Percentiles rank a stretch among this genome's conserved stretches.
These are phyloP conservation scores for Dissoconium aciculare DNA, from an alignment of 2,329 filamentous ascomycete species.

Conservation along the genomic window DNA sequence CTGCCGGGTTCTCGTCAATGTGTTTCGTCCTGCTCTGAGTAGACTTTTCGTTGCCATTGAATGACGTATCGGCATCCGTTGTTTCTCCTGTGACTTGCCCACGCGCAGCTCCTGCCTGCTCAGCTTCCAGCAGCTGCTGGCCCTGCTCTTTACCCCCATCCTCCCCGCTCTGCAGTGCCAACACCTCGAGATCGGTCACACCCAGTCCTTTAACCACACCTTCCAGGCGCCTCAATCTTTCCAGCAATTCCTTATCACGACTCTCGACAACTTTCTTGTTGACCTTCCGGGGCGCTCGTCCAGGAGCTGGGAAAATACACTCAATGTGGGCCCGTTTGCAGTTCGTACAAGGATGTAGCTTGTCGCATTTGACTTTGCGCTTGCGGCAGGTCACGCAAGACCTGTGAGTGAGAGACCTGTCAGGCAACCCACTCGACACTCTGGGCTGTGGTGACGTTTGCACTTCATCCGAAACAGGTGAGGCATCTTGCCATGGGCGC, in stretches of 20 bases:
- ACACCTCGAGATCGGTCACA: slow-evolving; percentile 26
- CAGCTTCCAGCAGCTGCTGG: too few relatives aligned
- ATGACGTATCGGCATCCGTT: neutral
- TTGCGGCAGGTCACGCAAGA: slow-evolving; percentile 40
- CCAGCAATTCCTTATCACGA: slow-evolving; percentile 48
- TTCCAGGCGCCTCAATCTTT: slow-evolving; percentile 56
- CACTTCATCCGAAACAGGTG: neutral
- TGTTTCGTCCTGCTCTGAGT: slow-evolving; percentile 13
- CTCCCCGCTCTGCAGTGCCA: slow-evolving; percentile 1
- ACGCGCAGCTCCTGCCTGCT: slow-evolving; percentile 1
- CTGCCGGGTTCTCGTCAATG: slow-evolving; percentile 16
- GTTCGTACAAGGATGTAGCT: slow-evolving; percentile 61
- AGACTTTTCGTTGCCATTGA: neutral
- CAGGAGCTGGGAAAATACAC: slow-evolving; percentile 61
- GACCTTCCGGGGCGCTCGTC: slow-evolving; percentile 55
- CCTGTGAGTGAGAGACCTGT: slow-evolving; percentile 24
- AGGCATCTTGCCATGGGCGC: slow-evolving; percentile 6
- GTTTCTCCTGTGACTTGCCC: neutral
- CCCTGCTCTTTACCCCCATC: neutral
- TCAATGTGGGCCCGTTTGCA: slow-evolving; percentile 55
- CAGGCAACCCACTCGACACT: slow-evolving; percentile 19
- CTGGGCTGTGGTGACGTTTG: slow-evolving; percentile 5
- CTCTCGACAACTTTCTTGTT: slow-evolving; percentile 49
- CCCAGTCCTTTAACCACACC: slow-evolving; percentile 54
- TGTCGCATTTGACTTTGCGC: slow-evolving; percentile 63